phyloP scores from a whole-genome alignment of 768 basidiomycete genomes.

The Mycena venus region DNA sequence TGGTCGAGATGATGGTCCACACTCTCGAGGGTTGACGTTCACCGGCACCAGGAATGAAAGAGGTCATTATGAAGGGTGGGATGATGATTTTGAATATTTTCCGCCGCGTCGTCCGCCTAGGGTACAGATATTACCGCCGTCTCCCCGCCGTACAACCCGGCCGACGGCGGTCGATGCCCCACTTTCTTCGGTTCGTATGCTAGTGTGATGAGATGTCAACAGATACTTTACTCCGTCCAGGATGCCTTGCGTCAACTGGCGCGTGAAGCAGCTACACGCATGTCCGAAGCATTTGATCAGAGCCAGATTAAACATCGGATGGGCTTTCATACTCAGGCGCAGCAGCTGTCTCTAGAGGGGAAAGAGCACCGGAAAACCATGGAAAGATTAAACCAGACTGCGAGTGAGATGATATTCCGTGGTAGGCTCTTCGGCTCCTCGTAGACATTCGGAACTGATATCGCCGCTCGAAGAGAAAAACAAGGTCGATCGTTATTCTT shows the following conservation, averaged over 20 bases:
- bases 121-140: background rate
- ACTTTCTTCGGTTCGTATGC: constrained; percentile 4
- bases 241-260: constrained; percentile 6
- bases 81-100: too few relatives aligned
- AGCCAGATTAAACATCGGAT: background rate
- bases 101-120: too few relatives aligned
- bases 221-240: background rate
- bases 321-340: background rate
- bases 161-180: background rate
- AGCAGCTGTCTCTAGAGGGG: background rate
- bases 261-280: background rate
- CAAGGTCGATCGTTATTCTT: background rate
- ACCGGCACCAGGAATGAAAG: too few relatives aligned
- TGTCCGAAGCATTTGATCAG: background rate
- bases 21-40: too few relatives aligned
- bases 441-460: background rate
- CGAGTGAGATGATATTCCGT: constrained; percentile 20
- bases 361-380: background rate
- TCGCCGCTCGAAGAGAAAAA: background rate
- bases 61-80: too few relatives aligned
- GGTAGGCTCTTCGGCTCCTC: background rate
- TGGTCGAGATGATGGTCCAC: background rate
- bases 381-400: constrained; percentile 12
- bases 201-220: background rate
- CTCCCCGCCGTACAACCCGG: background rate